Evolutionary conservation across 805 yeast genomes (phyloP), one percentile per base, ranked within the genome.

Genomic region (Pichia kluyveri): DNA sequence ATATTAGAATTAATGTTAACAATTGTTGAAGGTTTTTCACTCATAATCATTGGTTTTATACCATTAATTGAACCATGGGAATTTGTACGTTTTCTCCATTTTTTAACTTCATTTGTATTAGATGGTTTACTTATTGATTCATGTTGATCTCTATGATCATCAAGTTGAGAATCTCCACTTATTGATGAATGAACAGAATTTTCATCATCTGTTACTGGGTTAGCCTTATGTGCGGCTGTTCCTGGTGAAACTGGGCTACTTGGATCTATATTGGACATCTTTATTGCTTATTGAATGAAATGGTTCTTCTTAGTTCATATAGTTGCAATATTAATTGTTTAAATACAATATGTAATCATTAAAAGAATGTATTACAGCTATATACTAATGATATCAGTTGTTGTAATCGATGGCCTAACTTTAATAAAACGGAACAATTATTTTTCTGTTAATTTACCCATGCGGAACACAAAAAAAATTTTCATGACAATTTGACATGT

Each of bases 101-200:
- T 43, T 47, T 28, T 23, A 15, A 17, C 18, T 10, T 14, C 17
- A 14, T 15, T 15, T 30, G 14, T 30, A 30, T 30, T 10, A 27
- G 40, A 1, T 10, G 34, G 8, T 32, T 34, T 32, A 14, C 10
- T 28, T 17, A 12, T 19, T n/a, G 37, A 15, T 30, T 14, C 7
- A 6, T 50, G 56, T 46, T 66, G 70, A 37, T 65, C 49, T 50
- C 70, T 59, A 45, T 66, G 70, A 45, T 66, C 71, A 47, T 67
- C 62, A 43, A 67, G 50, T 30, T 55, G 56, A 7, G 67, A 61
- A 43, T 65, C 69, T 27, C 63, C 69, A 48, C 68, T 64, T 39
- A 67, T 63, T 23, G 60, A 56, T 17, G 70, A 66, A 40, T 63
- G 66, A 26, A 61, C 51, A 0, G 67, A 62, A 23, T 58, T 57